Evolutionary conservation across 1,284 basidiomycete genomes (phyloP).

Genomic region (Somion occarium): DNA sequence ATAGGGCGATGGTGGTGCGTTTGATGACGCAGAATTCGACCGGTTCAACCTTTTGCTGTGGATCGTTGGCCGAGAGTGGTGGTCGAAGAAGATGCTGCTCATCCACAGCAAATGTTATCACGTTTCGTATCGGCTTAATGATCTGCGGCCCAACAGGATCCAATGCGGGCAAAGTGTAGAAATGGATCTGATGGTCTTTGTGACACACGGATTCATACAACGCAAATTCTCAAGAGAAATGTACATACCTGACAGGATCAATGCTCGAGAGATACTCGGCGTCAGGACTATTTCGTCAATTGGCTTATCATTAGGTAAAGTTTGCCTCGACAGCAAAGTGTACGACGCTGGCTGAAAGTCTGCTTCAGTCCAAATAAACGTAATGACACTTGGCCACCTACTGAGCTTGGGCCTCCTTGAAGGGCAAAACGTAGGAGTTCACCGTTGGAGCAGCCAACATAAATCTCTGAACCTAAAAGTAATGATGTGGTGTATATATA

Average conservation of each 20-base stretch:
- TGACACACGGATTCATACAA: not conserved
- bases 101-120: slow-evolving; percentile 76
- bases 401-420: slow-evolving; percentile 50
- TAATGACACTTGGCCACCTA: too few species aligned
- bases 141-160: slow-evolving; percentile 55
- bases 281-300: slow-evolving; percentile 76
- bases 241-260: slow-evolving; percentile 65
- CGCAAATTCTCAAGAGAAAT: too few species aligned
- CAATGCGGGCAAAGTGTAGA: slow-evolving; percentile 76
- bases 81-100: slow-evolving; percentile 65
- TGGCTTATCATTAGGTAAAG: slow-evolving; percentile 54
- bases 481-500: slow-evolving; percentile 16
- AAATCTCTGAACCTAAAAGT: slow-evolving; percentile 58
- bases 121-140: slow-evolving; percentile 76
- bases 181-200: slow-evolving; percentile 72
- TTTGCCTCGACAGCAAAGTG: slow-evolving; percentile 61
- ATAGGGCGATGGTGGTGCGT: slow-evolving; percentile 63
- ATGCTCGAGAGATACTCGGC: slow-evolving; percentile 65
- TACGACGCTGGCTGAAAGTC: slow-evolving; percentile 55
- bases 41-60: slow-evolving; percentile 40
- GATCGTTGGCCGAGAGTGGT: slow-evolving; percentile 36
- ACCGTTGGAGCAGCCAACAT: slow-evolving; percentile 70
- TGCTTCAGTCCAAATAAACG: not conserved
- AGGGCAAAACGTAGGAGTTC: slow-evolving; percentile 65
- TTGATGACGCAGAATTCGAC: slow-evolving; percentile 81